Conservation (phyloP, 495 filamentous ascomycete species). For the Aspergillus biplanus region DNA sequence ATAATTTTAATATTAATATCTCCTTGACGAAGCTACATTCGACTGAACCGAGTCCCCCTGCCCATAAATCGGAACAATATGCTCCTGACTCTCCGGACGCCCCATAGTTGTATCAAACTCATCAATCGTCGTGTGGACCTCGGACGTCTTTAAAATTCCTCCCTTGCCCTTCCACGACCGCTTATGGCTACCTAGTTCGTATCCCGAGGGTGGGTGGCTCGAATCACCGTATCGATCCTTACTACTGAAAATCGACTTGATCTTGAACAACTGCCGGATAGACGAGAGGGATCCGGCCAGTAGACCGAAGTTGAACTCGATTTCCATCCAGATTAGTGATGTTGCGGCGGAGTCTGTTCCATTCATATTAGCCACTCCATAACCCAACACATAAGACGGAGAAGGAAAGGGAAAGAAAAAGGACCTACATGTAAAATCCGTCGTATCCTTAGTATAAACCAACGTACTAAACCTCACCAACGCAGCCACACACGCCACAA, state of each 20-base stretch:
- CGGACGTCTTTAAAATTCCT: constrained; percentile 13
- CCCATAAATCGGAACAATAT: constrained; percentile 11
- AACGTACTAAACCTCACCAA: constrained; percentile 15
- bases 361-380: neutral
- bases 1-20: neutral
- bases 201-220: neutral
- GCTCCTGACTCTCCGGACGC: constrained; percentile 4
- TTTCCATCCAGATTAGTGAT: constrained; percentile 27
- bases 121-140: constrained; percentile 11
- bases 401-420: neutral
- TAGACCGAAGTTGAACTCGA: constrained; percentile 26
- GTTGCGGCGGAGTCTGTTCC: constrained; percentile 19
- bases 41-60: constrained; percentile 2
- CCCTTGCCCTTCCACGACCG: constrained; percentile 9
- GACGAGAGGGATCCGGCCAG: constrained; percentile 22
- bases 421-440: constrained; percentile 17
- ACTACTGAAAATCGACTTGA: constrained; percentile 11
- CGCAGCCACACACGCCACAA: constrained; percentile 15
- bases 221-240: constrained; percentile 6
- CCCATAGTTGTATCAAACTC: neutral
- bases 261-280: constrained; percentile 7
- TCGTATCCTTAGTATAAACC: constrained; percentile 16
- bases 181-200: neutral
- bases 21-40: neutral
- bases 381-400: neutral